Evolutionary conservation across 1,284 basidiomycete genomes (phyloP).

Genomic region (Ustilago tritici): DNA sequence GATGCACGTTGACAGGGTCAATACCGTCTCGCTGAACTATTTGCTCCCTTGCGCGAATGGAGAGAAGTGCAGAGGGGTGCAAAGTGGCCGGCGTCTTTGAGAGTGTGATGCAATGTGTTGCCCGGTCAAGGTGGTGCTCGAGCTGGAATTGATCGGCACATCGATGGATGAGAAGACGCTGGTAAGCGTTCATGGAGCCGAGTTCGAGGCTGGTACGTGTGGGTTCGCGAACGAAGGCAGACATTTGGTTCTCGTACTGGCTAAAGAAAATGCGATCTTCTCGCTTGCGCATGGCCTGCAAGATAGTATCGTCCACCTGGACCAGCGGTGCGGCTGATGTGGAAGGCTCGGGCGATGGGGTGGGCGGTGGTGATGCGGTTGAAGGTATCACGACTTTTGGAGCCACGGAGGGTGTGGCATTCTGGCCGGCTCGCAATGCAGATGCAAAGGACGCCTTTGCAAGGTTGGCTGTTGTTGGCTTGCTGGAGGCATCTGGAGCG

Average conservation of each 20-base stretch:
- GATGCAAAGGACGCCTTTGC: slow-evolving; percentile 30
- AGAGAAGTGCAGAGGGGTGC: slow-evolving; percentile 34
- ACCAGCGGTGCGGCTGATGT: neutral
- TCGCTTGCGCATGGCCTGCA: slow-evolving; percentile 51
- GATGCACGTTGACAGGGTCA: slow-evolving; percentile 17
- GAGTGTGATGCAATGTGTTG: slow-evolving; percentile 53
- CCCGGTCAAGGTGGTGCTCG: slow-evolving; percentile 43
- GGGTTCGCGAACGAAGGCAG: slow-evolving; percentile 31
- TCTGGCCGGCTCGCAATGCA: slow-evolving; percentile 23
- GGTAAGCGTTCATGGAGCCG: slow-evolving; percentile 60
- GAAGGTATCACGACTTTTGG: slow-evolving; percentile 1
- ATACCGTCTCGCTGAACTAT: slow-evolving; percentile 24
- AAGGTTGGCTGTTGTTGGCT: neutral
- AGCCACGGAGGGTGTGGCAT: neutral
- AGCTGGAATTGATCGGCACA: slow-evolving; percentile 57
- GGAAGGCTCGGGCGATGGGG: neutral
- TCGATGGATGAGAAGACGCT: slow-evolving; percentile 54
- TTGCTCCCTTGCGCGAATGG: slow-evolving; percentile 27
- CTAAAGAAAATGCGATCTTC: slow-evolving; percentile 59
- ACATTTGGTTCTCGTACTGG: slow-evolving; percentile 56
- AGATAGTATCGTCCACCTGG: slow-evolving; percentile 46
- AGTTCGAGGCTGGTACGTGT: slow-evolving; percentile 39
- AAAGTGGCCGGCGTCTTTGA: slow-evolving; percentile 30
- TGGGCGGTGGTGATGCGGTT: neutral
- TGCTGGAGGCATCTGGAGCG: neutral